Percentiles rank a stretch among this genome's conserved stretches.
These are phyloP conservation scores for Mangifera indica DNA, from an alignment of 345 rosid species.

Conservation along the genomic window DNA sequence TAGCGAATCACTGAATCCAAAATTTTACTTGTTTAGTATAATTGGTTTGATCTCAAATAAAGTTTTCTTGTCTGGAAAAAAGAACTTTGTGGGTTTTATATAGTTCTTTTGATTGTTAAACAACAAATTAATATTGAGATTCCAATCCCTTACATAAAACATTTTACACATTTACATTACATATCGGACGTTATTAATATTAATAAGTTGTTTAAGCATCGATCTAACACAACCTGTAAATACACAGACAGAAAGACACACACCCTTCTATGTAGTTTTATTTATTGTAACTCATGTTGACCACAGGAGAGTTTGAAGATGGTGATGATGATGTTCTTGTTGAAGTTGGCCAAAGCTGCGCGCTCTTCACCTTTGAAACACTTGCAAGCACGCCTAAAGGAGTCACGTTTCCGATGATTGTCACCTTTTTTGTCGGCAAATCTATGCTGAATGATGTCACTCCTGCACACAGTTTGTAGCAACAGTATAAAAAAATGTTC, in stretches of 20 bases:
- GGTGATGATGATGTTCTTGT: slow-evolving; percentile 15
- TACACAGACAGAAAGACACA: not conserved
- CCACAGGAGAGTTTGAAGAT: slow-evolving; percentile 18
- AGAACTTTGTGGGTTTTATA: too few relatives aligned
- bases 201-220: slow-evolving; percentile 13
- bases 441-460: slow-evolving; percentile 63
- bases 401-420: slow-evolving; percentile 50
- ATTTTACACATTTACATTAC: slow-evolving; percentile 13
- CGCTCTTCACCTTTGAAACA: slow-evolving; percentile 50
- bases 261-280: not conserved
- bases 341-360: slow-evolving; percentile 53
- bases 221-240: not conserved
- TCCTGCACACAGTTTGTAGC: slow-evolving; percentile 31
- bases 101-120: not conserved
- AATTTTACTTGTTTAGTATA: too few relatives aligned
- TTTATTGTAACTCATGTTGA: slow-evolving; percentile 8
- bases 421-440: slow-evolving; percentile 49
- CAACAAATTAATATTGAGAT: slow-evolving; percentile 3
- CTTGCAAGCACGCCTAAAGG: slow-evolving; percentile 51
- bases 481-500: not conserved
- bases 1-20: too few relatives aligned
- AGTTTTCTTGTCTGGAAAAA: too few relatives aligned
- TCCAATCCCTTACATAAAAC: slow-evolving; percentile 2
- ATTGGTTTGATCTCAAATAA: too few relatives aligned
- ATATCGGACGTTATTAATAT: slow-evolving; percentile 4